Percentiles rank a stretch among this genome's conserved stretches.
phyloP scores from a whole-genome alignment of 768 basidiomycete genomes.

The Boletellus ananiceps region DNA sequence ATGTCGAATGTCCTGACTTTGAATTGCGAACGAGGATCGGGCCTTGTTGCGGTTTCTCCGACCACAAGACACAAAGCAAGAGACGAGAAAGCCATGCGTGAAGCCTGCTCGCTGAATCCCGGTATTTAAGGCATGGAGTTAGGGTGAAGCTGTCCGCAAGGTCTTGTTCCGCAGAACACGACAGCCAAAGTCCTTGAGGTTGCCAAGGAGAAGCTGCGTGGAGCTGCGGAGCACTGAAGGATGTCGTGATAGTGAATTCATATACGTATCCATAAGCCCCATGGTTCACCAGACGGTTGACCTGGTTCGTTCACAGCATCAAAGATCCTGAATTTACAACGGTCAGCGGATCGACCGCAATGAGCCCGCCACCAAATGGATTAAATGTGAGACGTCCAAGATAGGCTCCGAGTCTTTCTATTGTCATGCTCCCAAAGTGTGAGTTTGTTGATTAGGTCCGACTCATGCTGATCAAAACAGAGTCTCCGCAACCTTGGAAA shows the following conservation, averaged over 20 bases:
- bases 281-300: conserved; percentile 2
- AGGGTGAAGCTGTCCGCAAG: conserved; percentile 14
- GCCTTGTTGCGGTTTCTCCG: conserved; percentile 21
- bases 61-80: conserved; percentile 21
- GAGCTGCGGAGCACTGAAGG: conserved; percentile 18
- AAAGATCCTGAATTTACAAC: neutral
- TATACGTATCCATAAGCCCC: conserved; percentile 4
- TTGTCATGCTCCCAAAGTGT: neutral
- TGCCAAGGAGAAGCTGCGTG: conserved; percentile 17
- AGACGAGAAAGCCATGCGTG: conserved; percentile 22
- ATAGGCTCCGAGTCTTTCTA: neutral
- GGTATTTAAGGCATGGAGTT: conserved; percentile 26
- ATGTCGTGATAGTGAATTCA: conserved; percentile 10
- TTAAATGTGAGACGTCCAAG: neutral
- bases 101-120: conserved; percentile 11
- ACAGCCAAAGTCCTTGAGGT: conserved; percentile 17
- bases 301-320: conserved; percentile 2
- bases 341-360: neutral
- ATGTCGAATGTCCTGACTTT: conserved; percentile 21
- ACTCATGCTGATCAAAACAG: neutral
- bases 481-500: neutral
- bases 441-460: neutral
- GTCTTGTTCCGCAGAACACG: conserved; percentile 18
- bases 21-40: conserved; percentile 29
- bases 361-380: neutral